Conservation (phyloP, 176 grass and related monocot genomes). For the Oryza punctata region DNA sequence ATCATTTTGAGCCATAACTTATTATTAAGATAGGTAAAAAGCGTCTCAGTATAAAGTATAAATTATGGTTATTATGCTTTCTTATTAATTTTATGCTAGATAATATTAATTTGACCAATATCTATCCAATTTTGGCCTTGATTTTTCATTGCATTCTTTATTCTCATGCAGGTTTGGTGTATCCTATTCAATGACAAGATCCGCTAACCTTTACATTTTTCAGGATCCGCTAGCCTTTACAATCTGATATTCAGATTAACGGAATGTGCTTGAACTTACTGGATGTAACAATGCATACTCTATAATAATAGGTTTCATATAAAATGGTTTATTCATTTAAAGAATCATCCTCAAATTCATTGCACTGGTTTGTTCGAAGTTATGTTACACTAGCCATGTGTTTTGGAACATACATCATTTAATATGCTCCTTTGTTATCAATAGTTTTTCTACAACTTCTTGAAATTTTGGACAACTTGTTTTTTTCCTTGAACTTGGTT, state of each 20-base stretch:
- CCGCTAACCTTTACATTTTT: too few relatives aligned
- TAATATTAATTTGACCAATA: slow-evolving; percentile 1
- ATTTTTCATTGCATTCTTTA: slow-evolving; percentile 30
- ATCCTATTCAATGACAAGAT: slow-evolving; percentile 86
- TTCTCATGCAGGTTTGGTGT: slow-evolving; percentile 80
- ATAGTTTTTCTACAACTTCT: not conserved
- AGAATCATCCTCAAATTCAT: not conserved
- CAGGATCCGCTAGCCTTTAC: slow-evolving; percentile 91
- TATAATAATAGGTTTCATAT: slow-evolving; percentile 8
- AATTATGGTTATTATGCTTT: not conserved
- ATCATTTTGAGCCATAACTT: slow-evolving; percentile 10
- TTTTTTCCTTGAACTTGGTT: not conserved
- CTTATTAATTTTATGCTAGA: slow-evolving; percentile 22
- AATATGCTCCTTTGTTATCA: not conserved
- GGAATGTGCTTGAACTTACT: slow-evolving; percentile 40
- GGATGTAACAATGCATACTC: too few relatives aligned
- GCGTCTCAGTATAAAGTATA: not conserved
- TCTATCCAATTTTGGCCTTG: slow-evolving; percentile 15
- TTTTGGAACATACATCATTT: not conserved
- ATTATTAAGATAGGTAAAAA: slow-evolving; percentile 7
- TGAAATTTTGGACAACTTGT: not conserved
- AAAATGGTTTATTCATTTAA: slow-evolving; percentile 29
- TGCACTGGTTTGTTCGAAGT: slow-evolving; percentile 2
- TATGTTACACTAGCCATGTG: not conserved
- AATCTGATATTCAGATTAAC: slow-evolving; percentile 73